Base-by-base conservation (phyloP, 2,329 filamentous ascomycete species). In the Fusarium xylarioides region DNA sequence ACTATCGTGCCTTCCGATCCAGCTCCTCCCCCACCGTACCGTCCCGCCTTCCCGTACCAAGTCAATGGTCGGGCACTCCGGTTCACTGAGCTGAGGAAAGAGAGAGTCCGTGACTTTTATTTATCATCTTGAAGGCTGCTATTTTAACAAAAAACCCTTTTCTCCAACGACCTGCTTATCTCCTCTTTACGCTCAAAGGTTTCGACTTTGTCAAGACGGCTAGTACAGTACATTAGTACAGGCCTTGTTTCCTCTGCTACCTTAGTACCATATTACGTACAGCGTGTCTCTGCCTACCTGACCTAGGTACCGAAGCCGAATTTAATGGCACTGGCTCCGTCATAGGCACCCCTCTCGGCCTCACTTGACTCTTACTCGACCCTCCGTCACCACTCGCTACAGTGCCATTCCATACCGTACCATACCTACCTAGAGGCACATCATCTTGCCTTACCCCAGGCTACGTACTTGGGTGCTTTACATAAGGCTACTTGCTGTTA, bases 341-440 rank as follows among this genome's bases (percentile, higher is more conserved):
- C 70, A 73, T 74, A 74, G 70, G 56, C 65, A 73, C 70, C 70
- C 70, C 70, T 73, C 67, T 70, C 65, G 67, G 60, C 67, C 60
- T 70, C 60, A 70, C 53, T 71, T 69, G 63, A 73, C 70, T 60
- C 66, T 71, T 63, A 73, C 70, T 67, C 66, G 54, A 53, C 58
- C 49, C 50, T 73, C 70, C 56, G 65, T 73, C 60, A 70, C 65
- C 53, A 70, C 52, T 66, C 65, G 50, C 54, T 70, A 47, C 70
- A 32, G 40, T 47, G 19, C 54, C 38, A 34, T 34, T 35, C 32
- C 32, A 34, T 40, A n/a, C 19, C 40, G 42, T 34, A 46, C 44
- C 43, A 38, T 46, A 28, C 18, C 23, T 46, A 46, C 43, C 43
- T 28, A 28, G 26, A 28, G 26, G 26, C 26, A 60, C 47, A 54